Evolutionary conservation across 225 moss, liverwort and hornwort species (phyloP).

Genomic region (Ulota crispa): DNA sequence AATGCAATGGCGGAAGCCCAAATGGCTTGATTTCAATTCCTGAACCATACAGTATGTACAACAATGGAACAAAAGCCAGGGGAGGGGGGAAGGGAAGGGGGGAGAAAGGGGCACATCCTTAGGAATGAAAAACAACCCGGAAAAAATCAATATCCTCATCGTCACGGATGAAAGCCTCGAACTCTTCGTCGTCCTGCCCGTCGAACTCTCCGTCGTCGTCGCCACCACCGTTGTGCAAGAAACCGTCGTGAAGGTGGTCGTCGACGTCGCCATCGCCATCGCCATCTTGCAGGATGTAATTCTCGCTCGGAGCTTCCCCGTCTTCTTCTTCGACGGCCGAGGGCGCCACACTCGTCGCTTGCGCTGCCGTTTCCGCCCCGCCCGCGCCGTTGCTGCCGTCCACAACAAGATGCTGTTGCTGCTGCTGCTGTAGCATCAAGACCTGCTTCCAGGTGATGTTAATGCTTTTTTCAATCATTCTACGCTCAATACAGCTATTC

Average conservation of each 20-base stretch:
- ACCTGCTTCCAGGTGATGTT: background rate
- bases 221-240: conserved; percentile 26
- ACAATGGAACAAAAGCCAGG: background rate
- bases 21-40: conserved; percentile 17
- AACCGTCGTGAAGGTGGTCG: conserved; percentile 19
- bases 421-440: conserved; percentile 19
- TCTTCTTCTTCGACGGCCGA: conserved; percentile 2
- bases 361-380: conserved; percentile 2
- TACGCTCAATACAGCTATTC: background rate
- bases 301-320: conserved; percentile 5
- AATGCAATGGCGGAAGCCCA: background rate
- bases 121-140: conserved; percentile 52
- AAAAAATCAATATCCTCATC: conserved; percentile 47
- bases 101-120: background rate
- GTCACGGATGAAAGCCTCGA: conserved; percentile 48
- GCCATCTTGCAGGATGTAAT: conserved; percentile 16
- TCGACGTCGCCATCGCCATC: conserved; percentile 36
- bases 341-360: background rate
- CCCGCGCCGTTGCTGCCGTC: conserved; percentile 25
- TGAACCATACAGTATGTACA: conserved; percentile 30
- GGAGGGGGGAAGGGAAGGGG: no score
- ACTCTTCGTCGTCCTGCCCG: conserved; percentile 48
- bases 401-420: conserved; percentile 1
- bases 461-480: background rate
- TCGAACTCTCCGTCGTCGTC: conserved; percentile 36